Evolutionary conservation across 1,284 basidiomycete species (phyloP).

Genomic region (Malassezia nana): DNA sequence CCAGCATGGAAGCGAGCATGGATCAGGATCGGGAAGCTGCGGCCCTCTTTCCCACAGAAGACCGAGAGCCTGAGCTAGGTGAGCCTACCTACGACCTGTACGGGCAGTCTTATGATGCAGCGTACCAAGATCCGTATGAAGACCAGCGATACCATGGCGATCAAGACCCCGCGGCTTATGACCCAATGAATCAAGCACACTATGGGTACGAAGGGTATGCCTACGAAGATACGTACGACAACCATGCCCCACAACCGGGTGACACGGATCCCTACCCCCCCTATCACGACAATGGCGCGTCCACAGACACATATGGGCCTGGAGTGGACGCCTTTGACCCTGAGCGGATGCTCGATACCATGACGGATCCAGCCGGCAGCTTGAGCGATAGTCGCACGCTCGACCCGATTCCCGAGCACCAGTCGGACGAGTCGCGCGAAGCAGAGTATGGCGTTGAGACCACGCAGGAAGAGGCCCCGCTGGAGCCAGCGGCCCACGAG

Average conservation of each 20-base stretch:
- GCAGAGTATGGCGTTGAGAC: neutral
- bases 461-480: neutral
- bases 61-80: neutral
- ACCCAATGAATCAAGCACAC: neutral
- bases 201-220: neutral
- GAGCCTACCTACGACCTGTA: neutral
- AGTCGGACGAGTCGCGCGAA: neutral
- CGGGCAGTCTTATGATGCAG: no score
- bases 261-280: neutral
- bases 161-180: neutral
- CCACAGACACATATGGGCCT: neutral
- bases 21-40: neutral
- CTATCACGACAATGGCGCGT: neutral
- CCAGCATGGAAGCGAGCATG: neutral
- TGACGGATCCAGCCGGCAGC: neutral
- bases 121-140: neutral
- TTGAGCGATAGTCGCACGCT: neutral
- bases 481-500: neutral
- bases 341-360: conserved; percentile 1
- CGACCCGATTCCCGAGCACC: conserved; percentile 1
- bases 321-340: neutral
- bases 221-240: neutral
- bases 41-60: neutral
- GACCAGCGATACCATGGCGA: neutral
- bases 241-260: neutral